Evolutionary conservation across 2,329 filamentous ascomycete species (phyloP), one percentile per base, ranked within the genome.

Genomic region (Corynespora cassiicola): DNA sequence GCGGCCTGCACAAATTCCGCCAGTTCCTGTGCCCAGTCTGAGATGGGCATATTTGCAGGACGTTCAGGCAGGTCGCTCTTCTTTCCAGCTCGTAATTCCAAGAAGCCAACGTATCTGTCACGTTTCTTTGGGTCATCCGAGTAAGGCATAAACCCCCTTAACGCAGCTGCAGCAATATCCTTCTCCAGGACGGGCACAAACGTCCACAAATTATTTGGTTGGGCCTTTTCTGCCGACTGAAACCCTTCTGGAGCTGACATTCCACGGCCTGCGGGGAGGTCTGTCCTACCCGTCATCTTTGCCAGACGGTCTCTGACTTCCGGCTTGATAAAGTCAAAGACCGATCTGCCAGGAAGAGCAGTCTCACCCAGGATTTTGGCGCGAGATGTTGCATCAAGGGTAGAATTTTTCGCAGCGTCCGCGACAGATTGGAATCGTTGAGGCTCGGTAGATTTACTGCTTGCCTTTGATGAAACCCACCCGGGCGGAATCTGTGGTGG

Each of bases 281-380:
- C 81, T 3, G 70, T 70, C 40, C 84, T 90, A 1, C 91, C 91
- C 2, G 89, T 90, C 1, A 84, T 84, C 8, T 82, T 77, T 3
- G 80, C 90, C 28, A 99, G 79, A 17, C 85, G 82, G 34, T 92
- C 86, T 45, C 94, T 84, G 3, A 88, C 83, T 21, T 87, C 80
- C 0, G 88, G 77, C 0, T 88, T 88, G 50, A 99, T 79, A 67
- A 88, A 99, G 69, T 97, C 91, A 65, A 97, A 99, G 3, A 99
- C 85, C 0, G 94, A 97, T 71, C 97, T 96, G 1, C 90, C 89
- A 0, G 91, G 91, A 0, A 97, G 74, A 22, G 82, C 80, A 24
- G 81, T 76, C 70, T 96, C 92, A 22, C 91, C 91, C 1, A 97
- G 77, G 1, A 95, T 75, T 4, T 83, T 83, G 9, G 90, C 91